Evolutionary conservation across 129 eudicot species (phyloP).

Genomic region (carrot (Daucus carota)): DNA sequence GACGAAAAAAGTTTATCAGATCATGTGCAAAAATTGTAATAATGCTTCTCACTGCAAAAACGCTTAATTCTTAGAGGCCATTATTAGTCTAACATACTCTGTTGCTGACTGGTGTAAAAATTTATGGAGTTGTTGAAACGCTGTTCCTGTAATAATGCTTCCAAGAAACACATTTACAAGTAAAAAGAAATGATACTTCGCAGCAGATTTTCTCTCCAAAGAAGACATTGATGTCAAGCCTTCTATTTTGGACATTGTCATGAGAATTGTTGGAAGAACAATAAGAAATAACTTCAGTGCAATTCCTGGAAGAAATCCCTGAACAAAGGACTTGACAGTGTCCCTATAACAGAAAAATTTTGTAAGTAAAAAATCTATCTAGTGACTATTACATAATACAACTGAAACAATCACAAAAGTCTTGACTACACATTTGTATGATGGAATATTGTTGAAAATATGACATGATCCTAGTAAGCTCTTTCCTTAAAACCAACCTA

Average conservation of each 20-base stretch:
- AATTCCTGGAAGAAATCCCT: slow-evolving; percentile 93
- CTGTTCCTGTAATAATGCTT: slow-evolving; percentile 83
- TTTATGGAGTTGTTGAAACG: slow-evolving; percentile 74
- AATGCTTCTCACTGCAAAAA: not conserved
- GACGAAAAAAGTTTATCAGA: not conserved
- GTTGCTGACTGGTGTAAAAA: slow-evolving; percentile 65
- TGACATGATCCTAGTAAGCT: no score
- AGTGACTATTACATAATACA: not conserved
- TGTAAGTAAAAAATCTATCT: not conserved
- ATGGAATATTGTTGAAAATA: no score
- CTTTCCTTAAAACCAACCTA: no score
- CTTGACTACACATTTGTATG: not conserved
- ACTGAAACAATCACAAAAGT: not conserved
- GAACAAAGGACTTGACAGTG: slow-evolving; percentile 54
- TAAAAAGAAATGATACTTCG: slow-evolving; percentile 68
- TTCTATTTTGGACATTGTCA: slow-evolving; percentile 88
- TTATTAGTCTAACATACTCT: slow-evolving; percentile 41
- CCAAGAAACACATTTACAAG: slow-evolving; percentile 89
- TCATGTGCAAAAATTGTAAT: not conserved
- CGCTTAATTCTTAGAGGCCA: not conserved
- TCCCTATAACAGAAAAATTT: slow-evolving; percentile 37
- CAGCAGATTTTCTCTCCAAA: slow-evolving; percentile 78
- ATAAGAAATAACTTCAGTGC: slow-evolving; percentile 71
- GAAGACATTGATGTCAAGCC: slow-evolving; percentile 69
- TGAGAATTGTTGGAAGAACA: slow-evolving; percentile 74